phyloP scores from a whole-genome alignment of 1,284 basidiomycete genomes.

The Boletus smithii region DNA sequence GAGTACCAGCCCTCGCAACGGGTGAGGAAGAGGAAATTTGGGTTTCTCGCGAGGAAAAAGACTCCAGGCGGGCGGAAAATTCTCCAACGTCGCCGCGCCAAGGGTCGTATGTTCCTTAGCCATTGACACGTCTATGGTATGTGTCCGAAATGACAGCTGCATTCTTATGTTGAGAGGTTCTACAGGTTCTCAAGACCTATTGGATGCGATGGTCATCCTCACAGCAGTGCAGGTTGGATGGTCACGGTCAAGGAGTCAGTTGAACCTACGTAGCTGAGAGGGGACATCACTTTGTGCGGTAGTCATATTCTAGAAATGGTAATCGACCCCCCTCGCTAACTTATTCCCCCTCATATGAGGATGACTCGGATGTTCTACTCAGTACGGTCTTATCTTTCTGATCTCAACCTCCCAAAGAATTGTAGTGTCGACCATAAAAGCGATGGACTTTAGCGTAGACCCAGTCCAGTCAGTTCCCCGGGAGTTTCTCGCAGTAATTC shows the following conservation, averaged over 20 bases:
- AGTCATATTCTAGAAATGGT: conserved; percentile 22
- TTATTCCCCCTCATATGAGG: background rate
- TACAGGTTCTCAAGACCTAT: background rate
- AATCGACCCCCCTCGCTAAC: conserved; percentile 9
- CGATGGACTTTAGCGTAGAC: conserved; percentile 64
- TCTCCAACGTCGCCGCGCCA: conserved; percentile 40
- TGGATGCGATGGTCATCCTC: background rate
- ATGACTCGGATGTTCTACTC: background rate
- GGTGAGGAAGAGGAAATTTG: conserved; percentile 32
- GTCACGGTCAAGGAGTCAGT: background rate
- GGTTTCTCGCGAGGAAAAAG: conserved; percentile 34
- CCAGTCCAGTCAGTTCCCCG: conserved; percentile 46
- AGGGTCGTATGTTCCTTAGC: conserved; percentile 40
- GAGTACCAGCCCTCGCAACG: conserved; percentile 37
- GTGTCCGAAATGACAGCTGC: conserved; percentile 1
- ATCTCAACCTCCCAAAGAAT: no score
- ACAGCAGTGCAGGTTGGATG: background rate
- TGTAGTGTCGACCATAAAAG: background rate
- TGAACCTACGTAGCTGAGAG: background rate
- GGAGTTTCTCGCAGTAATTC: conserved; percentile 82
- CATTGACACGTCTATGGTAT: conserved; percentile 33
- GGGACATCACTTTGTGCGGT: background rate
- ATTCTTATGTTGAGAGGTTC: background rate
- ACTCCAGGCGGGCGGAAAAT: conserved; percentile 31
- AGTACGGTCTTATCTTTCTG: no score